Conservation (phyloP, 495 filamentous ascomycete species). For the Daldinia grandis region DNA sequence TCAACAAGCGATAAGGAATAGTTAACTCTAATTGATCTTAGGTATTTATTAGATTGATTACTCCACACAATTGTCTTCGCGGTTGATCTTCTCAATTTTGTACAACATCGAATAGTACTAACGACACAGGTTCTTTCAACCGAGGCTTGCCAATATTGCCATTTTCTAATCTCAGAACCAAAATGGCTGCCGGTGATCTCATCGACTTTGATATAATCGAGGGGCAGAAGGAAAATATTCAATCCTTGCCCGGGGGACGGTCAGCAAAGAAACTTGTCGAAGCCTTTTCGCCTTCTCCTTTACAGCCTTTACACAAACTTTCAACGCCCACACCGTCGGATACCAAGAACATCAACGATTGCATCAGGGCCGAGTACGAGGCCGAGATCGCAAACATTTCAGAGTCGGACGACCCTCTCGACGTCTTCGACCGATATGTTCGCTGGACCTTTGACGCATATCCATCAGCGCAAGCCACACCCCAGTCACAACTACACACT, state of each 20-base stretch:
- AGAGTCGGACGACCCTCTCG: constrained; percentile 94
- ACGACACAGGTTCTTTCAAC: constrained; percentile 17
- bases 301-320: constrained; percentile 62
- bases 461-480: constrained; percentile 90
- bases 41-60: constrained; percentile 14
- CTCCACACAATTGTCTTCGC: constrained; percentile 23
- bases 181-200: constrained; percentile 60
- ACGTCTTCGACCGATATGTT: constrained; percentile 95
- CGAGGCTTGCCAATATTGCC: constrained; percentile 22
- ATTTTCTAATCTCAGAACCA: constrained; percentile 30
- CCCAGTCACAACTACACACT: constrained; percentile 85
- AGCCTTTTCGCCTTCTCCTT: constrained; percentile 74
- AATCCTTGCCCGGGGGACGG: constrained; percentile 87
- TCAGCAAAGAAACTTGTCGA: constrained; percentile 90
- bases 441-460: constrained; percentile 96
- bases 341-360: constrained; percentile 78
- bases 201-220: constrained; percentile 97
- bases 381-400: constrained; percentile 76
- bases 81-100: constrained; percentile 20
- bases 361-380: constrained; percentile 84
- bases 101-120: constrained; percentile 33
- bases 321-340: constrained; percentile 69
- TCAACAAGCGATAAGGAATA: constrained; percentile 39
- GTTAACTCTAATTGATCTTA: background rate
- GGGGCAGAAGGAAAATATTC: constrained; percentile 96